Conservation (phyloP, 2,329 filamentous ascomycete species). For the Fusarium humuli region DNA sequence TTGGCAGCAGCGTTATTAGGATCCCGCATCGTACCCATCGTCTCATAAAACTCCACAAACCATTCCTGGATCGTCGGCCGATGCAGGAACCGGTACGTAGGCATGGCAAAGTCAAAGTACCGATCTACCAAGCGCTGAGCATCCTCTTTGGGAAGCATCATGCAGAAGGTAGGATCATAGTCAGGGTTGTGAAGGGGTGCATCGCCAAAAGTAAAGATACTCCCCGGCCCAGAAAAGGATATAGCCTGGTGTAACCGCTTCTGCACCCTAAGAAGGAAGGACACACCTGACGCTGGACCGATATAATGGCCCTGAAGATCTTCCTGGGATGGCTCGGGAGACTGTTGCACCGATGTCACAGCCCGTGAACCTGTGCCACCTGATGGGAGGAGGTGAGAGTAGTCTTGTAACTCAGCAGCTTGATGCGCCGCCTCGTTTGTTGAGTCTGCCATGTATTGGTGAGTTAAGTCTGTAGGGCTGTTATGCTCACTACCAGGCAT, state of each 20-base stretch:
- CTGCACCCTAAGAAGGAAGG: constrained; percentile 48
- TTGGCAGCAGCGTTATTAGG: constrained; percentile 41
- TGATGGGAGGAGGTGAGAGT: constrained; percentile 15
- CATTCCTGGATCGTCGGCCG: constrained; percentile 62
- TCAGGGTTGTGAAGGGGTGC: constrained; percentile 56
- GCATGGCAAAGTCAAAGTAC: constrained; percentile 68
- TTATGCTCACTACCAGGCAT: constrained; percentile 3
- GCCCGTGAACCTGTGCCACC: constrained; percentile 2
- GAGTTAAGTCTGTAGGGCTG: constrained; percentile 11
- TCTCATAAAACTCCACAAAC: constrained; percentile 57
- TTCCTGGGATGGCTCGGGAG: constrained; percentile 48
- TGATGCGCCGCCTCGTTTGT: not conserved
- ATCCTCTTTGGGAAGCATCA: constrained; percentile 55
- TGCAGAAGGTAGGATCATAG: constrained; percentile 51
- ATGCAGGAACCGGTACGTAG: constrained; percentile 67
- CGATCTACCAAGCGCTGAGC: constrained; percentile 56
- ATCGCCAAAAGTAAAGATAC: constrained; percentile 63
- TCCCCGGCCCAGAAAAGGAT: constrained; percentile 45
- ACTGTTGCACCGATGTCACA: constrained; percentile 37
- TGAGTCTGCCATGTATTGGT: constrained; percentile 10
- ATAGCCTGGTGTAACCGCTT: constrained; percentile 47
- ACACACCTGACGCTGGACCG: constrained; percentile 49
- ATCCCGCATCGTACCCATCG: constrained; percentile 46
- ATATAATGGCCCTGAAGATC: constrained; percentile 51
- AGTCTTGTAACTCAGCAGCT: constrained; percentile 7